phyloP scores from a whole-genome alignment of 1,139 yeast species.

The Blastobotrys malaysiensis region DNA sequence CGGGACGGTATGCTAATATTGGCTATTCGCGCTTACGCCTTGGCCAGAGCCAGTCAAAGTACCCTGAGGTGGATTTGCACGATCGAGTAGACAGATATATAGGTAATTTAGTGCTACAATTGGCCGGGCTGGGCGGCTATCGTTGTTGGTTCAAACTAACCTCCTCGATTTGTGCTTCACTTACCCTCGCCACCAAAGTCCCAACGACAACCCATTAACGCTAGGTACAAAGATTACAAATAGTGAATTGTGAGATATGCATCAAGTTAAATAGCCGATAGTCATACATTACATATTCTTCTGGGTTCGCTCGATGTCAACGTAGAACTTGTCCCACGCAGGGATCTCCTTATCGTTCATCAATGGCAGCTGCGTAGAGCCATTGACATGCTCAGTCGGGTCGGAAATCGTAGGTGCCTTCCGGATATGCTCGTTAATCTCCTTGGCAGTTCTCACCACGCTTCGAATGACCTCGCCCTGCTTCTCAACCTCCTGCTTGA shows the following conservation, averaged over 20 bases:
- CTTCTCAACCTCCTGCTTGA: constrained; percentile 48
- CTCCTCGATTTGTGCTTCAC: not conserved
- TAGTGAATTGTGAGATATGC: no score
- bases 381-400: not conserved
- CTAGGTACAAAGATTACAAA: no score
- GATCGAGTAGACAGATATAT: no score
- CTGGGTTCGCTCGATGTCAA: not conserved
- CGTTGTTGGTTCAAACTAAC: not conserved
- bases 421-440: constrained; percentile 22
- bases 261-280: no score
- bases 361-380: not conserved
- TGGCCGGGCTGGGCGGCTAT: not conserved
- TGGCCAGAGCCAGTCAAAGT: no score
- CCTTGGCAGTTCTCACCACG: constrained; percentile 22
- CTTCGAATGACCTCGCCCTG: constrained; percentile 35
- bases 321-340: not conserved
- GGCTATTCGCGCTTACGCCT: no score
- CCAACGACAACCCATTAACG: not conserved
- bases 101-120: not conserved
- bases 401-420: not conserved
- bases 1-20: not conserved
- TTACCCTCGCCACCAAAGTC: not conserved
- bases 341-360: not conserved
- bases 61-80: no score
- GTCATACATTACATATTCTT: not conserved